Percentiles rank a stretch among this genome's conserved stretches.
These are phyloP conservation scores for Lasiodiplodia sp. DNA, from an alignment of 2,329 filamentous ascomycete genomes.

Conservation along the genomic window DNA sequence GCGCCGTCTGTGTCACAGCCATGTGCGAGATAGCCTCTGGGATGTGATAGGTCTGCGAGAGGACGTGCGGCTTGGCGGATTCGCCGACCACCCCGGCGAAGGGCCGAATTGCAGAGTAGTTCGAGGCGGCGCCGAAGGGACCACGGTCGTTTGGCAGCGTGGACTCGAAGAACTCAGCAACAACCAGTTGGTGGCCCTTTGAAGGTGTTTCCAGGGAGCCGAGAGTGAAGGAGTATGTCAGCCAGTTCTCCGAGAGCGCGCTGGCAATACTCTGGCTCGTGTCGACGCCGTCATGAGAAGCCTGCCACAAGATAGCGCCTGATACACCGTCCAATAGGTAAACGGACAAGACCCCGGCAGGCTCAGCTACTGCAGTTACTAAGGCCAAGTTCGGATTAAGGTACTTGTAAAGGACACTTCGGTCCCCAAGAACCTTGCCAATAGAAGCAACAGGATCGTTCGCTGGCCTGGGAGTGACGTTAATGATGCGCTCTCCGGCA, in stretches of 20 bases:
- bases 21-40: constrained; percentile 80
- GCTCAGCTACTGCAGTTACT: constrained; percentile 71
- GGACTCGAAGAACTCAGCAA: constrained; percentile 92
- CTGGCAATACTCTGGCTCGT: constrained; percentile 75
- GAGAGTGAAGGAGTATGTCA: constrained; percentile 77
- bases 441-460: constrained; percentile 94
- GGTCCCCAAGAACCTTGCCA: constrained; percentile 88
- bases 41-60: constrained; percentile 82
- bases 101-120: constrained; percentile 80
- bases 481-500: constrained; percentile 70
- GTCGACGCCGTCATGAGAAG: constrained; percentile 77
- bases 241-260: constrained; percentile 92
- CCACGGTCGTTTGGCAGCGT: constrained; percentile 84
- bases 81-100: constrained; percentile 61
- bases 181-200: constrained; percentile 84
- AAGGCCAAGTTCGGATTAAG: constrained; percentile 86
- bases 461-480: constrained; percentile 71
- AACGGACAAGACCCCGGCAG: constrained; percentile 67
- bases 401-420: constrained; percentile 97
- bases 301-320: constrained; percentile 77
- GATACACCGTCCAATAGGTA: constrained; percentile 88
- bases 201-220: constrained; percentile 63
- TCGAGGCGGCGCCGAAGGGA: constrained; percentile 70
- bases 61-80: constrained; percentile 72
- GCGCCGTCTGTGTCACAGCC: constrained; percentile 84